Conservation (phyloP, 2,329 filamentous ascomycete genomes). For the Seiridium unicorne region DNA sequence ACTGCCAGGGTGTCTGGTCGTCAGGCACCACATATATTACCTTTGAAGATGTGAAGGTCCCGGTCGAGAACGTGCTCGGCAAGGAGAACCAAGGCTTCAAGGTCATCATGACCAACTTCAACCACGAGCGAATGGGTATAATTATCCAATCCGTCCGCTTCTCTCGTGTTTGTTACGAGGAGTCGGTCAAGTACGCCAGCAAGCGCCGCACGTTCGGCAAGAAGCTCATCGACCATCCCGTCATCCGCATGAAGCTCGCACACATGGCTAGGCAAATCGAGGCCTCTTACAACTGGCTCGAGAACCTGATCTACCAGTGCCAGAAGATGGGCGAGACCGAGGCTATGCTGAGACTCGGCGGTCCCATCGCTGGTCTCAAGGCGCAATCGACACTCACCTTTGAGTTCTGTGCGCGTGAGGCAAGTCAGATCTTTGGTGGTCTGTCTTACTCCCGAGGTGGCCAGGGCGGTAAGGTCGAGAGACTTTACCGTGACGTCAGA, state of each 20-base stretch:
- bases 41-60: slow-evolving; percentile 98
- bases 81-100: slow-evolving; percentile 99
- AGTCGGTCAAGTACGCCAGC: slow-evolving; percentile 93
- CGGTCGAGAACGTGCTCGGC: slow-evolving; percentile 96
- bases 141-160: slow-evolving; percentile 97
- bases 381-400: slow-evolving; percentile 93
- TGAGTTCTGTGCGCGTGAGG: slow-evolving; percentile 96
- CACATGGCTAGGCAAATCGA: slow-evolving; percentile 99
- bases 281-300: slow-evolving; percentile 94
- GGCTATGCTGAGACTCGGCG: slow-evolving; percentile 93
- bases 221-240: slow-evolving; percentile 92
- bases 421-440: slow-evolving; percentile 95
- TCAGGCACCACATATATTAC: slow-evolving; percentile 96
- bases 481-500: slow-evolving; percentile 90
- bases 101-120: slow-evolving; percentile 99
- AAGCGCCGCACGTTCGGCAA: slow-evolving; percentile 97
- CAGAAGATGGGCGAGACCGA: slow-evolving; percentile 90
- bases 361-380: slow-evolving; percentile 90
- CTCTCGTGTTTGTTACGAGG: slow-evolving; percentile 94
- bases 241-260: slow-evolving; percentile 95
- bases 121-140: slow-evolving; percentile 98
- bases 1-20: slow-evolving; percentile 97
- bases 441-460: slow-evolving; percentile 89
- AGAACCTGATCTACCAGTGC: slow-evolving; percentile 93
- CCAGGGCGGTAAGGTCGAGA: slow-evolving; percentile 92